Conservation (phyloP, 371 early-diverging fungal species). For the Rhizopus delemar region DNA sequence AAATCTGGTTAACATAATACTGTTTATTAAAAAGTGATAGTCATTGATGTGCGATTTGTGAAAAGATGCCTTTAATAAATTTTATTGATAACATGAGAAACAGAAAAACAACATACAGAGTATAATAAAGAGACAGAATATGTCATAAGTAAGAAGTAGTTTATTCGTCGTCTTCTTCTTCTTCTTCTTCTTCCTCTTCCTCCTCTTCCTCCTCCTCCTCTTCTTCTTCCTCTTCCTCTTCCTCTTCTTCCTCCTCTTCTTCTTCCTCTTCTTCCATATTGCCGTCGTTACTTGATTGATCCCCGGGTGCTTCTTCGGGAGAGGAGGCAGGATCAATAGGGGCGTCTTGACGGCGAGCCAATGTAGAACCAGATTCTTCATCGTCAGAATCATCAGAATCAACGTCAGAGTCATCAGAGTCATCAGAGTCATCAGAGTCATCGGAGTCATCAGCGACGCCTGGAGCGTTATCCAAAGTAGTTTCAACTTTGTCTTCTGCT, state of each 20-base stretch:
- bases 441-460: not conserved
- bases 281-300: not conserved
- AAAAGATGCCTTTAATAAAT: too few species aligned
- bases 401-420: not conserved
- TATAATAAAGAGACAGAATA: not conserved
- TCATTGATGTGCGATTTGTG: too few species aligned
- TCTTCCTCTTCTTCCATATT: not conserved
- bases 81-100: too few species aligned
- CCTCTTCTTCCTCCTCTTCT: not conserved
- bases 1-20: too few species aligned
- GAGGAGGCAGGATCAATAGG: not conserved
- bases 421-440: not conserved
- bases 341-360: not conserved
- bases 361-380: not conserved
- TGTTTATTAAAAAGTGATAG: too few species aligned
- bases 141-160: constrained; percentile 3
- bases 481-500: not conserved
- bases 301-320: not conserved
- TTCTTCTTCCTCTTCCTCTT: not conserved
- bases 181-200: constrained; percentile 3
- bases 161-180: constrained; percentile 10
- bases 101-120: not conserved
- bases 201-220: not conserved
- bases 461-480: not conserved
- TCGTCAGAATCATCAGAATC: not conserved